Conservation (phyloP, 2,329 filamentous ascomycete genomes). For the Berkeleyomyces rouxiae region DNA sequence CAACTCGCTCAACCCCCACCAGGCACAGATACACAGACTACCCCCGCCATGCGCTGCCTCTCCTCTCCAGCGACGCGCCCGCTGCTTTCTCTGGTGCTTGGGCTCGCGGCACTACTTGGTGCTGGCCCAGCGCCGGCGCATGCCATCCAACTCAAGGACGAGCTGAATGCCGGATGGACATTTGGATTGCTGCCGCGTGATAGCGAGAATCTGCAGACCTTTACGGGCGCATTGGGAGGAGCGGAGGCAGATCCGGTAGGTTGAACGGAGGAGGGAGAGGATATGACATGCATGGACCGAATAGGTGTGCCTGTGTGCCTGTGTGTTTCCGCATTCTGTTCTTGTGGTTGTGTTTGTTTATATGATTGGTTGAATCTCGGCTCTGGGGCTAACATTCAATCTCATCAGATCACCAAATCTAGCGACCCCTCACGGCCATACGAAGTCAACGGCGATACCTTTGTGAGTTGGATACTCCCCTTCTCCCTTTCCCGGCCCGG, state of each 20-base stretch:
- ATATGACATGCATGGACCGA: neutral
- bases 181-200: slow-evolving; percentile 23
- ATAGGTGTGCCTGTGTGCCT: too few species aligned
- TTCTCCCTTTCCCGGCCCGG: neutral
- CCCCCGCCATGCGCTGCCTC: neutral
- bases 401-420: slow-evolving; percentile 24
- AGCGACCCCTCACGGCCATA: slow-evolving; percentile 26
- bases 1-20: too few species aligned
- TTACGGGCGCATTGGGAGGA: slow-evolving; percentile 26
- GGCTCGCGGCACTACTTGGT: slow-evolving; percentile 1
- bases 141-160: slow-evolving; percentile 19
- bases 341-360: too few species aligned
- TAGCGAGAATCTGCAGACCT: slow-evolving; percentile 25
- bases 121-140: slow-evolving; percentile 4
- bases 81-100: neutral
- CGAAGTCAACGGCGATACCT: slow-evolving; percentile 28
- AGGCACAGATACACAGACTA: neutral
- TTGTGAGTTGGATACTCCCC: slow-evolving; percentile 21
- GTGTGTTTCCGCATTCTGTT: too few species aligned
- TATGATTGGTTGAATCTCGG: too few species aligned
- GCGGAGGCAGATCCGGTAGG: slow-evolving; percentile 18
- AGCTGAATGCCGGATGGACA: slow-evolving; percentile 23
- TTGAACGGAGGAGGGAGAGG: neutral
- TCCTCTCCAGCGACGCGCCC: neutral
- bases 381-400: neutral